Conservation (phyloP, 2,329 filamentous ascomycete genomes). For the Fusarium albosuccineum region DNA sequence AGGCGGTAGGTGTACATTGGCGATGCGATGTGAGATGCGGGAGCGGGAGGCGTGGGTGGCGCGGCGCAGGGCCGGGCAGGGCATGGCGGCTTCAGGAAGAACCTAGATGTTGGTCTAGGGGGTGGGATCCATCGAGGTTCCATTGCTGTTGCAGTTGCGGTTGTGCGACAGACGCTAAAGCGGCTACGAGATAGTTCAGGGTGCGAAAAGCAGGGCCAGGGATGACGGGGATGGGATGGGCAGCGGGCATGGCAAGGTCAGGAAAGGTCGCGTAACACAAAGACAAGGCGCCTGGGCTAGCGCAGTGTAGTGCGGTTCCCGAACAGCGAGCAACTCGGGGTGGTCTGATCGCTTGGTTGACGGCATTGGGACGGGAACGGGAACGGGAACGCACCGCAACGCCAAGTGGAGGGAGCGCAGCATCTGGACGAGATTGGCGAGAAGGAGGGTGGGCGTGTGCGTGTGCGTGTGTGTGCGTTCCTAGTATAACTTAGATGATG, state of each 20-base stretch:
- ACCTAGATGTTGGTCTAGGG: slow-evolving; percentile 16
- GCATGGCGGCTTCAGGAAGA: too few relatives aligned
- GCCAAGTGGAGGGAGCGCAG: slow-evolving; percentile 31
- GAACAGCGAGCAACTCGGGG: slow-evolving; percentile 17
- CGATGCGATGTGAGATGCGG: slow-evolving; percentile 29
- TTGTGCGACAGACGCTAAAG: slow-evolving; percentile 45
- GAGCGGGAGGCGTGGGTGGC: slow-evolving; percentile 33
- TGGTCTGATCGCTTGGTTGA: slow-evolving; percentile 32
- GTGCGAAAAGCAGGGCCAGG: slow-evolving; percentile 37
- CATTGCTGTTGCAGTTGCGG: slow-evolving; percentile 31
- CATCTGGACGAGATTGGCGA: slow-evolving; percentile 35
- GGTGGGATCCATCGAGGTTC: slow-evolving; percentile 11
- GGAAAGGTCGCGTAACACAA: slow-evolving; percentile 43
- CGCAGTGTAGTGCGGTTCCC: slow-evolving; percentile 9
- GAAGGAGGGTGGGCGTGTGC: slow-evolving; percentile 13
- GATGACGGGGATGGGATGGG: slow-evolving; percentile 26
- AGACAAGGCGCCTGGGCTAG: slow-evolving; percentile 30
- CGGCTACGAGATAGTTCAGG: slow-evolving; percentile 32
- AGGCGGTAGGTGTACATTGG: too few relatives aligned
- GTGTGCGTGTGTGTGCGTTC: slow-evolving; percentile 6
- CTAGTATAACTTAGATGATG: slow-evolving; percentile 20
- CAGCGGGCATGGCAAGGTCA: slow-evolving; percentile 34
- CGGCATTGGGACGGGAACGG: background rate
- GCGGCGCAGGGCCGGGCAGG: slow-evolving; percentile 17
- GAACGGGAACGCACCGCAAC: slow-evolving; percentile 9